Evolutionary conservation across 202 grass and related monocot species (phyloP).

Genomic region (Carex arenaria): DNA sequence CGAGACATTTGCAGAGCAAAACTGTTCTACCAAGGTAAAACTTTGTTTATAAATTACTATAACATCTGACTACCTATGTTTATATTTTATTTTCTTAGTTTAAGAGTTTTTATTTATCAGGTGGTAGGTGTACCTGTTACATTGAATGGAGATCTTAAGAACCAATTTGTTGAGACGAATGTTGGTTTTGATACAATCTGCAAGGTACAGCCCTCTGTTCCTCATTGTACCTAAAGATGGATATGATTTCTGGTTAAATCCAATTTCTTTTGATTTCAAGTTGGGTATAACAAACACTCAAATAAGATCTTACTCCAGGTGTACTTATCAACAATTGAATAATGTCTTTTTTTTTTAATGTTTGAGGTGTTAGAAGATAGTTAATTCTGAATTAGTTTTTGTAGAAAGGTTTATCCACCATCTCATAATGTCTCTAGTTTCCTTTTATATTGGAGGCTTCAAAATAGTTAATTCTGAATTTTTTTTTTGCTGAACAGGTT

Average conservation of each 20-base stretch:
- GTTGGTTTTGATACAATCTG: slow-evolving; percentile 98
- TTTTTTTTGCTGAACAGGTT: slow-evolving; percentile 56
- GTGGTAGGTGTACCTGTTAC: slow-evolving; percentile 98
- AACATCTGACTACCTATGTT: slow-evolving; percentile 1
- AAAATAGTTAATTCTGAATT: slow-evolving; percentile 22
- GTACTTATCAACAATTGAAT: neutral
- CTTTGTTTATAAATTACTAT: neutral
- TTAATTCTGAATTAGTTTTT: slow-evolving; percentile 18
- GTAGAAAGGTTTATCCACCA: slow-evolving; percentile 37
- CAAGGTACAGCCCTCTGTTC: slow-evolving; percentile 49
- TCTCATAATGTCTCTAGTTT: neutral
- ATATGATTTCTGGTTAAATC: neutral
- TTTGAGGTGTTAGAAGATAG: slow-evolving; percentile 19
- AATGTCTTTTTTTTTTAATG: neutral
- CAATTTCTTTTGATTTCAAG: neutral
- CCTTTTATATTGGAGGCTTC: slow-evolving; percentile 10
- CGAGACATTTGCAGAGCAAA: slow-evolving; percentile 91
- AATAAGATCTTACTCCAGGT: neutral
- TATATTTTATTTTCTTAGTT: slow-evolving; percentile 4
- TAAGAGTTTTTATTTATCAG: slow-evolving; percentile 25
- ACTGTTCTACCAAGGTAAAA: slow-evolving; percentile 83
- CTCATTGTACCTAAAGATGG: neutral
- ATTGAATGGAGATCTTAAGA: slow-evolving; percentile 97
- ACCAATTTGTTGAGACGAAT: slow-evolving; percentile 95
- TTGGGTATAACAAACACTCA: neutral